Base-by-base conservation (phyloP, 1,284 basidiomycete genomes). In the Inonotus hispidus region DNA sequence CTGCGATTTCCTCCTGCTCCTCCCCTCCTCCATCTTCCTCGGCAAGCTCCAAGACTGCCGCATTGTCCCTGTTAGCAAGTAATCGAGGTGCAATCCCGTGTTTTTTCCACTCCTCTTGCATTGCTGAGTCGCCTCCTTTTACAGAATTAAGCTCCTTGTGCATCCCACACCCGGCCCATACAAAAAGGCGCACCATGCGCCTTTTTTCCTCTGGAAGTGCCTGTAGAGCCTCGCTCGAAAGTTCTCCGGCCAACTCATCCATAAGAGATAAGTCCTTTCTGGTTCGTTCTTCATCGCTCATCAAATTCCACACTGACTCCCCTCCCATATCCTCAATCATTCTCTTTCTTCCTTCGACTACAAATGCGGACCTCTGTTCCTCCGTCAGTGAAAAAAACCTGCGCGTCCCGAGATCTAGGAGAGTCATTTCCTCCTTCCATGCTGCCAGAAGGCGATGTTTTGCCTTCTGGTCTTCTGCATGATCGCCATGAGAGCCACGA, bases 131-230 rank as follows among this genome's bases (percentile, higher is more conserved):
- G 23, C 66, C 64, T 39, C 68, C 68, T 49, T 69, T 68, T 43
- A 67, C 65, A 19, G 65, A 62, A 59, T 71, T 71, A 50, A 67
- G 49, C 19, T 70, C 69, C 41, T 71, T 70, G 49, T 71, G 70
- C 70, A 71, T 71, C 25, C 58, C 65, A 38, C 68, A 71, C 5
- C 69, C 69, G 4, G 53, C 60, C 58, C 68, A 68, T 2, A 67
- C 35, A 35, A 66, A 66, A 10, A 67, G 61, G 19, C 62, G 53
- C 11, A 59, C 55, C 23, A 63, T 54, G 8, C 38, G 21, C 45
- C 63, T 39, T 50, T 66, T 57, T 39, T 66, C 63, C 27, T 55
- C 43, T 1, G 66, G 50, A 4, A 70, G 60, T 3, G 41, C 45
- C 1, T 57, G 61, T 41, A 63, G 66, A n/a, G 53, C 56, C 55